Evolutionary conservation across 306 rosid genomes (phyloP).

Genomic region (Dalbergia cultrata): DNA sequence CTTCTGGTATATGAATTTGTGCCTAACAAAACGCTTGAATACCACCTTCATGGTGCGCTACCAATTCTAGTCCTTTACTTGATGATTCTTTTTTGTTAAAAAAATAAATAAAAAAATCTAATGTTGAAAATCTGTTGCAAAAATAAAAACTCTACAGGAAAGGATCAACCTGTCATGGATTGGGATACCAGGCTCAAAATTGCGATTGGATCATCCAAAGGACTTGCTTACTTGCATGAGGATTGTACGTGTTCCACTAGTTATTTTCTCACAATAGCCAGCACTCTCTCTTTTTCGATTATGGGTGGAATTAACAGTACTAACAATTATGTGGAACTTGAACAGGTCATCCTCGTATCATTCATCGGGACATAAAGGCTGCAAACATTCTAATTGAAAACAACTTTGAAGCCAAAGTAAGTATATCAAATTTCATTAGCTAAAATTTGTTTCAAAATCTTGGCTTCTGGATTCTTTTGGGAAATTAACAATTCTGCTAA

Average conservation of each 20-base stretch:
- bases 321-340: conserved; percentile 18
- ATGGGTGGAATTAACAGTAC: background rate
- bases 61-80: background rate
- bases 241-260: conserved; percentile 65
- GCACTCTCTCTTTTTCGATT: background rate
- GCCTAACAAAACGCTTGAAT: conserved; percentile 81
- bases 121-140: background rate
- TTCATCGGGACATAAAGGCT: conserved; percentile 89
- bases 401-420: conserved; percentile 87
- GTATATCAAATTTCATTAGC: conserved; percentile 15
- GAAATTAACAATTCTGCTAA: background rate
- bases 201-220: conserved; percentile 88
- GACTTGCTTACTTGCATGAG: conserved; percentile 95
- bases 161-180: conserved; percentile 63
- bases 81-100: background rate
- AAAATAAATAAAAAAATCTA: too few species aligned
- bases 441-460: background rate
- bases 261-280: background rate
- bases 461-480: background rate
- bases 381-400: conserved; percentile 82
- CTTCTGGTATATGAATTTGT: conserved; percentile 82
- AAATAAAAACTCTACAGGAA: conserved; percentile 49
- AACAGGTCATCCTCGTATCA: conserved; percentile 92
- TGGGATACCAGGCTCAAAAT: conserved; percentile 78
- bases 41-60: conserved; percentile 77